Evolutionary conservation across 1,139 yeast genomes (phyloP).

Genomic region (Nadsonia commutata): DNA sequence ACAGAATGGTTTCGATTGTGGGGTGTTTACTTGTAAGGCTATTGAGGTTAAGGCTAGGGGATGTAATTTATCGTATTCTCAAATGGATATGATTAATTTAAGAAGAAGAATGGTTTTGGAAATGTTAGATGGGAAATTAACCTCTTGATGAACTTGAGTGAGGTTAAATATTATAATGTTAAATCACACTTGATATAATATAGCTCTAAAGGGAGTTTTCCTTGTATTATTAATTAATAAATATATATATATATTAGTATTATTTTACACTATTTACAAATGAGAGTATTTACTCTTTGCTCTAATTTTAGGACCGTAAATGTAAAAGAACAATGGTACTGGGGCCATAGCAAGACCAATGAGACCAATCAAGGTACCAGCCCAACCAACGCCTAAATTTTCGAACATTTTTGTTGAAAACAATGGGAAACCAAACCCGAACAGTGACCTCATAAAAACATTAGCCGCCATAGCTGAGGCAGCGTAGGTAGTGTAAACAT

Average conservation of each 20-base stretch:
- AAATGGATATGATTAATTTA: constrained; percentile 53
- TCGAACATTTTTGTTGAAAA: constrained; percentile 65
- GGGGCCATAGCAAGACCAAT: constrained; percentile 49
- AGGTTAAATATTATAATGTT: constrained; percentile 6
- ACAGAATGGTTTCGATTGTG: constrained; percentile 85
- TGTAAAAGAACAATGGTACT: constrained; percentile 60
- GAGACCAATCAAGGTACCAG: constrained; percentile 62
- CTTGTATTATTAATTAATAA: neutral
- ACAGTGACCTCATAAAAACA: constrained; percentile 64
- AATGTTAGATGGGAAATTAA: constrained; percentile 16
- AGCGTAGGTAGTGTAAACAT: constrained; percentile 62
- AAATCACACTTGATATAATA: constrained; percentile 4
- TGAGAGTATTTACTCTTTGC: constrained; percentile 36
- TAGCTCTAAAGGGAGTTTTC: neutral
- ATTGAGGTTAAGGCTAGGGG: constrained; percentile 43
- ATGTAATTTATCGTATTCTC: constrained; percentile 39
- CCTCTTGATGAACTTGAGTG: no score
- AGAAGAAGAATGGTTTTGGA: constrained; percentile 60
- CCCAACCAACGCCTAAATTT: constrained; percentile 69
- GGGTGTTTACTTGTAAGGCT: constrained; percentile 79
- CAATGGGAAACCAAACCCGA: constrained; percentile 69
- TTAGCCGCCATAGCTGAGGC: constrained; percentile 86
- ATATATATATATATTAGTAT: neutral
- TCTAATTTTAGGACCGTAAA: constrained; percentile 41
- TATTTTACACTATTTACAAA: neutral